Conservation (phyloP, 2,329 filamentous ascomycete species). For the Ascochyta koolunga region DNA sequence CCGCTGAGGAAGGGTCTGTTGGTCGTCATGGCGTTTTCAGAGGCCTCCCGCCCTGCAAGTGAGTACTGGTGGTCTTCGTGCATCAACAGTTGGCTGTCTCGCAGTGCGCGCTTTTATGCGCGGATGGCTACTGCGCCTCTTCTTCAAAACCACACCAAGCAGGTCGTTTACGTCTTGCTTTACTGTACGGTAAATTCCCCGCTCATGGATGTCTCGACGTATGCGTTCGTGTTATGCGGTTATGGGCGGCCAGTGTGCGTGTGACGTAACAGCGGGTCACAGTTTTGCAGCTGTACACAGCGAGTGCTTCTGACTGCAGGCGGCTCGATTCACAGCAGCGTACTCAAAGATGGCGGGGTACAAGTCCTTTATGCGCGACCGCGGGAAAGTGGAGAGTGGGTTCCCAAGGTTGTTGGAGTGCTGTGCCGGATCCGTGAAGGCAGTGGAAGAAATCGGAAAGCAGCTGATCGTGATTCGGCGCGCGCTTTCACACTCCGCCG, state of each 20-base stretch:
- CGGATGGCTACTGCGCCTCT: not conserved
- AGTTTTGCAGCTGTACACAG: conserved; percentile 5
- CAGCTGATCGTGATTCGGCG: conserved; percentile 28
- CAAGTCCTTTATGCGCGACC: conserved; percentile 14
- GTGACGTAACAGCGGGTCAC: conserved; percentile 30
- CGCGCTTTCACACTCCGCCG: conserved; percentile 11
- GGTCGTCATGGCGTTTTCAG: conserved; percentile 60
- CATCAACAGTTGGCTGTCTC: conserved; percentile 34
- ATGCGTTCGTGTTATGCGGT: conserved; percentile 11
- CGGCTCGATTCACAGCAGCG: conserved; percentile 2
- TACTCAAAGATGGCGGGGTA: conserved; percentile 17
- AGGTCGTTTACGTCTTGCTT: not conserved
- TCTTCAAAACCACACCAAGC: not conserved
- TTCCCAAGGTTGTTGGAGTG: conserved; percentile 15
- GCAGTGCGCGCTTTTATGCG: conserved; percentile 3
- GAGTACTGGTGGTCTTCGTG: conserved; percentile 35
- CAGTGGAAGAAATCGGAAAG: conserved; percentile 40
- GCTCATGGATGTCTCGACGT: not conserved
- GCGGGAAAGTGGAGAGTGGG: conserved; percentile 22
- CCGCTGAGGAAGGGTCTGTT: conserved; percentile 71
- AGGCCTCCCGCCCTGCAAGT: conserved; percentile 22
- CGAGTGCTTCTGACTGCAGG: not conserved
- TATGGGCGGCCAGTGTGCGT: conserved; percentile 17
- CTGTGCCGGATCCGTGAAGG: conserved; percentile 24
- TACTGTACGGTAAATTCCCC: not conserved